Evolutionary conservation across 345 rosid species (phyloP), one percentile per base, ranked within the genome.

Genomic region (Syzygium grande): DNA sequence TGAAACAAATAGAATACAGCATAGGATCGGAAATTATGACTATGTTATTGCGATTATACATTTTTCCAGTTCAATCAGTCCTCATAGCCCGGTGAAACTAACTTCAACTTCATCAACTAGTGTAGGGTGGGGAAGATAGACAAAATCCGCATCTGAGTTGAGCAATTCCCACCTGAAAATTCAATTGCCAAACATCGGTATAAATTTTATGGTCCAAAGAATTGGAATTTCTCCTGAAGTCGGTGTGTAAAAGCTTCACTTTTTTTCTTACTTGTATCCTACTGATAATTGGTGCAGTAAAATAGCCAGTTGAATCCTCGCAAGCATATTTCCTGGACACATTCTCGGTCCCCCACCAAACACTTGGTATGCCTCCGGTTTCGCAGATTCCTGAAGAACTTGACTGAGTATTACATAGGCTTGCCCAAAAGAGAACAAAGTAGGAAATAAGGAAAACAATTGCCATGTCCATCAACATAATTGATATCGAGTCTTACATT

Each of bases 101-200:
- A 92, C 43, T 85, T 92, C 89, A 52, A 85, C 91, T n/a, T 92
- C 92, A 56, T 92, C 95, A 46, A 10, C 88, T 6, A 91, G 95
- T 2, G 11, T 41, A 25, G 80, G 92, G 90, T 90, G 89, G 0
- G 94, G 54, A 53, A 90, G 90, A 88, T 89, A 91, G 30, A 22
- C 49, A 21, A 86, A 87, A 4, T 63, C 65, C 27, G 90, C 93
- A 46, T 91, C 86, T 6, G 93, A 93, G 89, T 86, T 93, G n/a
- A 87, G 12, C 21, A 90, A 86, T 52, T 91, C 91, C 94, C 94
- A 92, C 89, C 92, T 92, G 86, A 73, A 84, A 86, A 34, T 84
- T 46, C 52, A 17, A 17, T 79, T 29, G 11, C 27, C 11, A 51
- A 27, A 85, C 34, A 43, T 58, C 7, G 27, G 30, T 63, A 34